Evolutionary conservation across 148 eudicot species (phyloP).

Genomic region (Chenopodium suecicum): DNA sequence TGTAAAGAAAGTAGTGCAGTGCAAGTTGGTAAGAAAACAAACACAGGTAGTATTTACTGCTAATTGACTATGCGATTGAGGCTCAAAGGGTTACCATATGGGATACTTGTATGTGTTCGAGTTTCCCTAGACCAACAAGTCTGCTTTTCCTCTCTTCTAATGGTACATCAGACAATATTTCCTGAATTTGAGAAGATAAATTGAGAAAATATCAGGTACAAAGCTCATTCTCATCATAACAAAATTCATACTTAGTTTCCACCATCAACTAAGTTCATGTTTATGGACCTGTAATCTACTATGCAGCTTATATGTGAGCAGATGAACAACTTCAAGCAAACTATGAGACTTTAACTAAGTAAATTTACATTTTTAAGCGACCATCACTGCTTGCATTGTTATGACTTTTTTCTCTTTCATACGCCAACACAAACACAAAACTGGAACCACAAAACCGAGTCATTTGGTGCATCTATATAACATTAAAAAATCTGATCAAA

Average conservation of each 20-base stretch:
- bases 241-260: neutral
- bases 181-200: constrained; percentile 40
- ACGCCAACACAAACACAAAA: too few relatives aligned
- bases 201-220: neutral
- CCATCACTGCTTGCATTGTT: too few relatives aligned
- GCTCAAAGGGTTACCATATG: constrained; percentile 55
- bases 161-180: constrained; percentile 81
- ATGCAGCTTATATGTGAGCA: too few relatives aligned
- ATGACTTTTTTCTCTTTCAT: too few relatives aligned
- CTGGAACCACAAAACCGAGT: too few relatives aligned
- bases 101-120: constrained; percentile 60
- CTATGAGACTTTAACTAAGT: too few relatives aligned
- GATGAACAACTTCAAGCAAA: too few relatives aligned
- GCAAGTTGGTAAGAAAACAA: neutral
- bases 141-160: constrained; percentile 53
- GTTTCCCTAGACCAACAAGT: constrained; percentile 49
- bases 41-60: neutral
- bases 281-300: too few relatives aligned
- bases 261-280: neutral
- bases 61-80: neutral
- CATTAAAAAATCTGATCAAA: too few relatives aligned
- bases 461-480: too few relatives aligned
- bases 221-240: neutral
- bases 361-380: too few relatives aligned
- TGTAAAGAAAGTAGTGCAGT: constrained; percentile 26